A percentile compares a stretch with the other conserved stretches of the same genome.
Conservation (phyloP, 352 stramenopile species). For the Sclerospora graminicola region DNA sequence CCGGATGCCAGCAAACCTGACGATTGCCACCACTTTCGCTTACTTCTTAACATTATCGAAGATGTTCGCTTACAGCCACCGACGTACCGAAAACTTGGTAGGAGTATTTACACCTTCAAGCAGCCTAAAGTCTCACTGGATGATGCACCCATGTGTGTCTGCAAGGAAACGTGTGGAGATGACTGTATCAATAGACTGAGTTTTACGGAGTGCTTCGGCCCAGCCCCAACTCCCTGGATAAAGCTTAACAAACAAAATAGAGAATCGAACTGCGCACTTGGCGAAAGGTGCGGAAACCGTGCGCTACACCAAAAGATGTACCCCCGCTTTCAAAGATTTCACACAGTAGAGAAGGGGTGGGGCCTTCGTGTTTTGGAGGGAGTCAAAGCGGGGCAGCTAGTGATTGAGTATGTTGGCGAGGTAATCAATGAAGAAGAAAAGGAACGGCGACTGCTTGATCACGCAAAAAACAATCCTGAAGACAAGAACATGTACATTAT, state of each 20-base stretch:
- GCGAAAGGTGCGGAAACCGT: conserved; percentile 88
- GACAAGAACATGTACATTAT: conserved; percentile 97
- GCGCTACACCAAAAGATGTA: conserved; percentile 77
- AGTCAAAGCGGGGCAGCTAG: conserved; percentile 78
- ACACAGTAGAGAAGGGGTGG: conserved; percentile 87
- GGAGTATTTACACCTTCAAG: conserved; percentile 85
- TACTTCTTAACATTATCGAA: conserved; percentile 56
- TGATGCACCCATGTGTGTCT: conserved; percentile 71
- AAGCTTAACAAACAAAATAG: conserved; percentile 64
- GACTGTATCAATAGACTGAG: conserved; percentile 90
- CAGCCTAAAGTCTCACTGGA: conserved; percentile 60
- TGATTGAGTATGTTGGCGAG: conserved; percentile 93
- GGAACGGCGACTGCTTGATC: conserved; percentile 72
- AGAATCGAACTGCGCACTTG: conserved; percentile 87
- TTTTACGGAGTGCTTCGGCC: conserved; percentile 88
- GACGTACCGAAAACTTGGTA: conserved; percentile 59
- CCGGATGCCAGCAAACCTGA: conserved; percentile 32
- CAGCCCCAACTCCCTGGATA: conserved; percentile 38
- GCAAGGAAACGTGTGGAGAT: conserved; percentile 77
- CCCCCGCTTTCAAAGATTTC: conserved; percentile 59
- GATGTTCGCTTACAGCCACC: conserved; percentile 65
- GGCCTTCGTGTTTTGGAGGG: conserved; percentile 73
- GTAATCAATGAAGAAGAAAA: conserved; percentile 92
- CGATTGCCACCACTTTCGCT: conserved; percentile 74
- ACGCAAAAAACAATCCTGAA: conserved; percentile 79